Evolutionary conservation across 2,329 filamentous ascomycete species (phyloP).

Genomic region (Aspergillus fumigatus): DNA sequence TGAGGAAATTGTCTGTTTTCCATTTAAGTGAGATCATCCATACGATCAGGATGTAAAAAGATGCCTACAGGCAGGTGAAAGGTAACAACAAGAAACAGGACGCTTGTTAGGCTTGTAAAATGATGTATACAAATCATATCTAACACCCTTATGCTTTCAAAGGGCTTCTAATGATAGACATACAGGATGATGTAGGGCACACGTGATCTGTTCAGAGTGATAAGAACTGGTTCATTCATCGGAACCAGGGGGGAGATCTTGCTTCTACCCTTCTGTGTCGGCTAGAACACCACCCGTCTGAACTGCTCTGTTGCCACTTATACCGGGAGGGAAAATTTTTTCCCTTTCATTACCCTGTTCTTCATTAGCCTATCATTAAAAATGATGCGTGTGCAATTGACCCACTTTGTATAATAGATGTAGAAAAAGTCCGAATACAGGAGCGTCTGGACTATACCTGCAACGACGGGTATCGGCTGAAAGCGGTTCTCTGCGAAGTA

Average conservation of each 20-base stretch:
- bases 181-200: not conserved
- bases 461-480: conserved; percentile 82
- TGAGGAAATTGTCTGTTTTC: not conserved
- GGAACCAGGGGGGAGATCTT: not conserved
- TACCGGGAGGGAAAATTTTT: conserved; percentile 82
- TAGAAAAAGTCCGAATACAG: conserved; percentile 99
- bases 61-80: not conserved
- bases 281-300: not conserved
- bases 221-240: not conserved
- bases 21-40: not conserved
- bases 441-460: conserved; percentile 87
- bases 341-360: conserved; percentile 67
- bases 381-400: conserved; percentile 8
- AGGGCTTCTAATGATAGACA: not conserved
- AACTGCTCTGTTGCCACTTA: conserved; percentile 35
- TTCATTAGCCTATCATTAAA: conserved; percentile 3
- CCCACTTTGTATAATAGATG: conserved; percentile 94
- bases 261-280: not conserved
- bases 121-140: not conserved
- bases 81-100: not conserved
- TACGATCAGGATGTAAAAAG: not conserved
- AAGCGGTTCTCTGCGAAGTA: conserved; percentile 76
- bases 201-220: not conserved
- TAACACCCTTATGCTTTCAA: not conserved
- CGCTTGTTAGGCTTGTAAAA: not conserved